These are phyloP conservation scores for Lotus japonicus DNA, from an alignment of 306 rosid genomes.

Conservation along the genomic window DNA sequence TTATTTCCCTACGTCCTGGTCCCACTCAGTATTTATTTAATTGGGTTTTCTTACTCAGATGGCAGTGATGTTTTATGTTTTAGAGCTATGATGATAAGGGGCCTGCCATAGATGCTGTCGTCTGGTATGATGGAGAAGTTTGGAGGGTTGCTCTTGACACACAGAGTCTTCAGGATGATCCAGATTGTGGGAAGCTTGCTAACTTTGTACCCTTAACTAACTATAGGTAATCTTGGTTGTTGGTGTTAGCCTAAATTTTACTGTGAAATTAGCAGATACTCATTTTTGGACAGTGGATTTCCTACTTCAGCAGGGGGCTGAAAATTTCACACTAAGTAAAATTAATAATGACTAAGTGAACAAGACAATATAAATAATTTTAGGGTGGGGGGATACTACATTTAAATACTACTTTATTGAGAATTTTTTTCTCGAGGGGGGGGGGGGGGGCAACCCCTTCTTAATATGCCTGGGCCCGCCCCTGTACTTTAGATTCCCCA, in stretches of 20 bases:
- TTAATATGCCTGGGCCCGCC: no score
- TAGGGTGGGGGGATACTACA: no score
- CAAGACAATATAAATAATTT: no score
- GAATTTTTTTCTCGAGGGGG: no score
- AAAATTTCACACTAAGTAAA: no score
- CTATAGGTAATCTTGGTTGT: conserved; percentile 55
- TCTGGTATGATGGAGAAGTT: conserved; percentile 93
- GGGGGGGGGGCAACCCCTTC: no score
- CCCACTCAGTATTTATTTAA: not conserved
- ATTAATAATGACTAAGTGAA: no score
- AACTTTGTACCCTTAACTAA: conserved; percentile 75
- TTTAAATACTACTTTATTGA: no score
- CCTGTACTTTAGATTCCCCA: not conserved
- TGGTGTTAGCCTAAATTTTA: conserved; percentile 12
- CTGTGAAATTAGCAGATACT: conserved; percentile 5
- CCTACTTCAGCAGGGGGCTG: no score
- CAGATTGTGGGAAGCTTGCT: conserved; percentile 75
- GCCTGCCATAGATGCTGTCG: conserved; percentile 90
- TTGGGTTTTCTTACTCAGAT: conserved; percentile 14
- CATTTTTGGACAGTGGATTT: not conserved
- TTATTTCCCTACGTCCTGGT: conserved; percentile 10
- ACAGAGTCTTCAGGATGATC: conserved; percentile 69
- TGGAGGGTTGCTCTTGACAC: conserved; percentile 97
- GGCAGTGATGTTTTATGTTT: conserved; percentile 28
- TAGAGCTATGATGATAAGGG: conserved; percentile 89